Base-by-base conservation (phyloP, 2,329 filamentous ascomycete species). In the Coniochaeta sp. region DNA sequence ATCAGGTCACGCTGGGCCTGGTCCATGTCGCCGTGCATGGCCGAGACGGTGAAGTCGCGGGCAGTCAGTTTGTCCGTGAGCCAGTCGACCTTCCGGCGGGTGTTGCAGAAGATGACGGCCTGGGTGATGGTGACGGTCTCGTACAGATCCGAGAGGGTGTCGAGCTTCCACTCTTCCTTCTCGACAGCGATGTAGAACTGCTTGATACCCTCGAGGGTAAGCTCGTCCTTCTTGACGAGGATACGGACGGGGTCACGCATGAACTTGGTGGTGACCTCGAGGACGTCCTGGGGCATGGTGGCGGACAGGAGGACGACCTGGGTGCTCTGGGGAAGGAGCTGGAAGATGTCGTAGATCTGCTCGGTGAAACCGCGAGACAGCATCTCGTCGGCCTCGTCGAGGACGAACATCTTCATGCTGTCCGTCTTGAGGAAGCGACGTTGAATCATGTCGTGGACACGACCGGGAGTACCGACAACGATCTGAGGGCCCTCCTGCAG, bases 31-130 rank as follows among this genome's bases (percentile, higher is more conserved):
- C 95, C 95, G 85, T 99, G 95, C 95, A 99, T 98, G 80, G 93
- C 93, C 42, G 93, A 97, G 77, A 99, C 95, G 65, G 95, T 98
- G 85, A 99, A 99, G 81, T 99, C 93, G 83, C 92, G 91, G 71
- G 90, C 90, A 71, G 91, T 96, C 76, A 99, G 92, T 88, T 98
- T 98, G 81, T 98, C 93, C 69, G 95, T 98, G 71, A 99, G 89
- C 95, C 95, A 99, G 84, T 99, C 95, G 73, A 99, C 95, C 93
- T 99, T 99, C 86, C 93, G 90, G 78, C 95, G 90, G 75, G 95
- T 99, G 89, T 99, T 99, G 88, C 95, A 99, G 90, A 99, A 99
- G 81, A 99, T 99, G 79, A 99, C 95, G 62, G 95, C 95, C 80
- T 99, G 95, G 70, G 95, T 99, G 74, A 98, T 99, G 76, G 95